Evolutionary conservation across 768 basidiomycete genomes (phyloP).

Genomic region (Kwoniella botswanensis): DNA sequence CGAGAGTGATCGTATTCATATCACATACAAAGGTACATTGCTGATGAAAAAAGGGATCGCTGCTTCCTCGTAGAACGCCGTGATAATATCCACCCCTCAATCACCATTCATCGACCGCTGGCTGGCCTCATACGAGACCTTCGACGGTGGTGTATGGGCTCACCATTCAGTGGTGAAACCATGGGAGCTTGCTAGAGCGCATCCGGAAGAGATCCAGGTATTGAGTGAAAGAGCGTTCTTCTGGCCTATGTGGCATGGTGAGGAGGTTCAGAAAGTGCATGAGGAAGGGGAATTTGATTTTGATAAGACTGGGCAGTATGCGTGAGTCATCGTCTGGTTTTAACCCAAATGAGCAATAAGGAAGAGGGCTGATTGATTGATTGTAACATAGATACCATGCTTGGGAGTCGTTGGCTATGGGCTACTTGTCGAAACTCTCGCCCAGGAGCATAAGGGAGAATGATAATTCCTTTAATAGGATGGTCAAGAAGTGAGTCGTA

Average conservation of each 20-base stretch:
- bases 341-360: background rate
- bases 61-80: slow-evolving; percentile 46
- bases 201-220: slow-evolving; percentile 56
- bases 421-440: slow-evolving; percentile 51
- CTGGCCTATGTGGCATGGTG: slow-evolving; percentile 59
- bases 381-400: slow-evolving; percentile 56
- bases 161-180: slow-evolving; percentile 53
- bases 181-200: slow-evolving; percentile 55
- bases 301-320: slow-evolving; percentile 48
- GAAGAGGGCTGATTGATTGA: background rate
- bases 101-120: slow-evolving; percentile 56
- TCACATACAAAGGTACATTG: too few species aligned
- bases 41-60: too few species aligned
- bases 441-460: slow-evolving; percentile 48
- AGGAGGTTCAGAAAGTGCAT: slow-evolving; percentile 52
- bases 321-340: slow-evolving; percentile 34
- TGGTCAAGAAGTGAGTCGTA: slow-evolving; percentile 54
- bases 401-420: slow-evolving; percentile 59
- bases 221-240: slow-evolving; percentile 57
- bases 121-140: slow-evolving; percentile 54
- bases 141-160: slow-evolving; percentile 52
- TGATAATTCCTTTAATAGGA: slow-evolving; percentile 52
- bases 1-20: too few species aligned
- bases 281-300: slow-evolving; percentile 53
- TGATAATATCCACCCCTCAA: slow-evolving; percentile 53